Conservation (phyloP, 75 land plant species). For the Adiantum capillusveneris region DNA sequence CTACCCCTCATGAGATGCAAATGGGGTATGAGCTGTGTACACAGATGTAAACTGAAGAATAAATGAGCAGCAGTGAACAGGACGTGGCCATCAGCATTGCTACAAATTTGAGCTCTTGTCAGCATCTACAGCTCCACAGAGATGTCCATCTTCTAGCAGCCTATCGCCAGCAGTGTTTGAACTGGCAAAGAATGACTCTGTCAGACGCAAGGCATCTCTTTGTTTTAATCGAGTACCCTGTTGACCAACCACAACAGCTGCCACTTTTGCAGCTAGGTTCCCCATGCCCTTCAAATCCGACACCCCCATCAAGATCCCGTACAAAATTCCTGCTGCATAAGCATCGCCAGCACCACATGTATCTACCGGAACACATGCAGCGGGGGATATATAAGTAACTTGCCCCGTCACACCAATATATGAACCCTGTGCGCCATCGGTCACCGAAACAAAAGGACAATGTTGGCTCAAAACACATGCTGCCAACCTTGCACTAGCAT, state of each 20-base stretch:
- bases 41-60: too few species aligned
- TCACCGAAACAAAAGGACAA: slow-evolving; percentile 79
- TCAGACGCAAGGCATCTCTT: slow-evolving; percentile 37
- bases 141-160: too few species aligned
- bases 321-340: slow-evolving; percentile 89
- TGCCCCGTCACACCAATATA: slow-evolving; percentile 84
- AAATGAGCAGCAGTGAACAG: too few species aligned
- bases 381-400: slow-evolving; percentile 70
- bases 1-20: too few species aligned
- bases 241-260: slow-evolving; percentile 85
- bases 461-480: slow-evolving; percentile 64
- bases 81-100: too few species aligned
- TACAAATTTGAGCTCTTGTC: too few species aligned
- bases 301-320: slow-evolving; percentile 60
- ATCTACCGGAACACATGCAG: slow-evolving; percentile 72
- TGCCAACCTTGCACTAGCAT: slow-evolving; percentile 50
- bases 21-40: too few species aligned
- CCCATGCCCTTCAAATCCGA: slow-evolving; percentile 83
- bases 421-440: slow-evolving; percentile 83
- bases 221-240: slow-evolving; percentile 82
- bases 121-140: too few species aligned
- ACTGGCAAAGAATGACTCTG: too few species aligned
- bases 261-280: slow-evolving; percentile 67
- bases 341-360: slow-evolving; percentile 99
- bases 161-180: too few species aligned